Evolutionary conservation across 306 rosid species (phyloP).

Genomic region (Senna siamea): DNA sequence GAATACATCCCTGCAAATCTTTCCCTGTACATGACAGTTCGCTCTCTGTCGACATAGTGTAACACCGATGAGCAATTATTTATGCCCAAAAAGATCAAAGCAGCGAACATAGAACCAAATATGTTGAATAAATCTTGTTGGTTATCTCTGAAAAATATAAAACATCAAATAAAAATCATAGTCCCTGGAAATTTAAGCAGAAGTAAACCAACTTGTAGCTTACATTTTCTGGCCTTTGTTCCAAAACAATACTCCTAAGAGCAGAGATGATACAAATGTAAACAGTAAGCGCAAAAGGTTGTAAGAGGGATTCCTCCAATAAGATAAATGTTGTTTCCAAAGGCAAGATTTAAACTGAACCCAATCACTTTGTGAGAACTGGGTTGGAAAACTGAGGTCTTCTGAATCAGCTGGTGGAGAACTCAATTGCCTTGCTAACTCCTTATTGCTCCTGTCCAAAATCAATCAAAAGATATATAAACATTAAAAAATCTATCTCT

Average conservation of each 20-base stretch:
- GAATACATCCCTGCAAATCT: neutral
- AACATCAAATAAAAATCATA: neutral
- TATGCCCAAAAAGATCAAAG: neutral
- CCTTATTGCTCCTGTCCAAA: neutral
- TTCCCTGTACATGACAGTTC: neutral
- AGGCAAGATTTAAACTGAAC: neutral
- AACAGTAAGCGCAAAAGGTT: neutral
- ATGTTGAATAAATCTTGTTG: neutral
- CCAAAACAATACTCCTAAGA: neutral
- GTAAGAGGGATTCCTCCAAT: neutral
- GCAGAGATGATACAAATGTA: neutral
- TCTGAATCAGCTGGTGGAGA: neutral
- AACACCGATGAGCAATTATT: neutral
- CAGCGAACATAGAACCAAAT: neutral
- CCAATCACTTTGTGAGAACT: neutral
- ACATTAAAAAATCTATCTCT: too few species aligned
- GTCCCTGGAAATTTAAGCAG: neutral
- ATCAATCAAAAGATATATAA: neutral
- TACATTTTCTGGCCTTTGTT: neutral
- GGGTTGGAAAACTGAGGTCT: neutral
- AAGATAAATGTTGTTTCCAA: neutral
- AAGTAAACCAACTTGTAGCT: neutral
- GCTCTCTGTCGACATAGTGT: neutral
- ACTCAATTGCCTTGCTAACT: neutral
- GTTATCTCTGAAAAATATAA: neutral